Conservation (phyloP, 2,329 filamentous ascomycete species). For the Exophiala bonariae region DNA sequence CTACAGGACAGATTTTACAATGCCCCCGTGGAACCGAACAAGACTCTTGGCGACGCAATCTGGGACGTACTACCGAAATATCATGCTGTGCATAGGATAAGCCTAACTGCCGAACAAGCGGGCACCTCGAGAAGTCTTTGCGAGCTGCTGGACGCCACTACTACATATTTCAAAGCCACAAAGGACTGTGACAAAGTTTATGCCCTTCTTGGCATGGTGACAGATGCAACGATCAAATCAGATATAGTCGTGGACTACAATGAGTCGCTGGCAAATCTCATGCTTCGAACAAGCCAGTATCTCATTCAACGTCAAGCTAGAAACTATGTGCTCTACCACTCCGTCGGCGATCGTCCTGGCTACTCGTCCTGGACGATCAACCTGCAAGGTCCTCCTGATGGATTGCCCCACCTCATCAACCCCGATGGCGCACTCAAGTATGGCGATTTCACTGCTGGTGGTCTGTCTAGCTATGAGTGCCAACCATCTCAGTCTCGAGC, state of each 20-base stretch:
- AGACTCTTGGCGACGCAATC: neutral
- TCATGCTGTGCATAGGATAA: neutral
- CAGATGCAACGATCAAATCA: slow-evolving; percentile 6
- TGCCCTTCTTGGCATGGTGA: slow-evolving; percentile 10
- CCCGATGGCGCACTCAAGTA: slow-evolving; percentile 1
- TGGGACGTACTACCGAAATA: neutral
- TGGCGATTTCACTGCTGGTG: slow-evolving; percentile 5
- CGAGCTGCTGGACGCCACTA: slow-evolving; percentile 8
- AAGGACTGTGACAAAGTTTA: slow-evolving; percentile 15
- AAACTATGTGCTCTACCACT: slow-evolving; percentile 10
- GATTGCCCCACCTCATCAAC: too few species aligned
- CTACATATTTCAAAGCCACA: slow-evolving; percentile 9
- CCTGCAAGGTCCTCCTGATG: neutral
- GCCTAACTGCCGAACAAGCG: neutral
- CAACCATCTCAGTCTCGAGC: neutral
- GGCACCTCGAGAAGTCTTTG: slow-evolving; percentile 4
- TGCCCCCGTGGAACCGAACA: neutral
- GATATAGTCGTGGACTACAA: slow-evolving; percentile 13
- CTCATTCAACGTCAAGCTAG: neutral
- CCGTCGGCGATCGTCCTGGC: slow-evolving; percentile 2
- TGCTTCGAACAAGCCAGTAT: slow-evolving; percentile 9
- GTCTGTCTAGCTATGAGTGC: too few species aligned
- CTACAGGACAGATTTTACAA: neutral
- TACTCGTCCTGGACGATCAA: slow-evolving; percentile 13
- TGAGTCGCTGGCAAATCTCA: neutral